phyloP scores from a whole-genome alignment of 2,329 filamentous ascomycete species.

The Xylariales sp. region DNA sequence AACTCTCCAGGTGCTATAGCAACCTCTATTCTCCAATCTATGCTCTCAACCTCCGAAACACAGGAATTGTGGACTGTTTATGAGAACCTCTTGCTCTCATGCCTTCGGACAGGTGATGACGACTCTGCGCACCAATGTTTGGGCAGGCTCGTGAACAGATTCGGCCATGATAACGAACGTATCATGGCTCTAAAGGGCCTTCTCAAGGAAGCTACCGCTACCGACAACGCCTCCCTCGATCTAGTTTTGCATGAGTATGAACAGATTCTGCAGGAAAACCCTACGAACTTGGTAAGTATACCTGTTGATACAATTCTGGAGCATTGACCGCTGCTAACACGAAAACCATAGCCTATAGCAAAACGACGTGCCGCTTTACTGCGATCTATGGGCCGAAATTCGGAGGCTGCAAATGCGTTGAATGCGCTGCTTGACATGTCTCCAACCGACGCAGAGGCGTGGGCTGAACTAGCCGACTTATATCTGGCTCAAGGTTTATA shows the following conservation, averaged over 20 bases:
- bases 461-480: constrained; percentile 90
- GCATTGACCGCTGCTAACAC: constrained; percentile 17
- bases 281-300: constrained; percentile 79
- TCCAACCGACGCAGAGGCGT: constrained; percentile 91
- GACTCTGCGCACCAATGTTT: constrained; percentile 80
- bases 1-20: constrained; percentile 66
- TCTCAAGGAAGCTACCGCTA: constrained; percentile 84
- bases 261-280: constrained; percentile 76
- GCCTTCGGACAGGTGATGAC: constrained; percentile 86
- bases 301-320: constrained; percentile 19
- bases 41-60: constrained; percentile 72
- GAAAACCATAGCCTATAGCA: constrained; percentile 72
- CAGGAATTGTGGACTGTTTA: constrained; percentile 85
- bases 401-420: constrained; percentile 80
- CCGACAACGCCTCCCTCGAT: constrained; percentile 72
- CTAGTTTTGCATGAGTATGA: constrained; percentile 82
- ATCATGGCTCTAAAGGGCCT: constrained; percentile 86
- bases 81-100: constrained; percentile 87
- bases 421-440: constrained; percentile 81
- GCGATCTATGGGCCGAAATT: constrained; percentile 74
- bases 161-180: constrained; percentile 85
- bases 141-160: constrained; percentile 79
- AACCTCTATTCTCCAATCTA: constrained; percentile 63
- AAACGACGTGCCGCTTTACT: constrained; percentile 88
- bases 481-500: constrained; percentile 85